A percentile compares a stretch with the other conserved stretches of the same genome.
phyloP scores from a whole-genome alignment of 2,329 filamentous ascomycete genomes.

The Colletotrichum sojae region DNA sequence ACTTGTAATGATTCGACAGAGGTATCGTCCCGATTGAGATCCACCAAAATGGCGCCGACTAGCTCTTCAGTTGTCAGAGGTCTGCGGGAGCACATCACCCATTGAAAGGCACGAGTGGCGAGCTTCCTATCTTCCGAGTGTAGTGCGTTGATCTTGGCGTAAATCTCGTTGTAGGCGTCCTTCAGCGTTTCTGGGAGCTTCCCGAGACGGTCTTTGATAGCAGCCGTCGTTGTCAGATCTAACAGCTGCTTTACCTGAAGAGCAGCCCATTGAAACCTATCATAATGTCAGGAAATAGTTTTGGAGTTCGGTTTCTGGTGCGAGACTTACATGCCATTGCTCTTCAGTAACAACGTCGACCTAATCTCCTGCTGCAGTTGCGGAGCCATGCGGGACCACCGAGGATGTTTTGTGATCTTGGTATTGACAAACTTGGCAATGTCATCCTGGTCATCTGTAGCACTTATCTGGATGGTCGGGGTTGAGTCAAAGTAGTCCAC shows the following conservation, averaged over 20 bases:
- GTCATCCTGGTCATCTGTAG: not conserved
- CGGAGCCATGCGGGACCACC: not conserved
- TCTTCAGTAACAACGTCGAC: not conserved
- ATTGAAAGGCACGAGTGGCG: not conserved
- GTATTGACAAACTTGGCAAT: not conserved
- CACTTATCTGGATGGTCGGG: not conserved
- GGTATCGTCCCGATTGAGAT: not conserved
- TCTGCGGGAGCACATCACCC: not conserved
- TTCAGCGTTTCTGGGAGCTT: not conserved
- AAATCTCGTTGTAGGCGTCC: not conserved
- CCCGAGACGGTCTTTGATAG: not conserved
- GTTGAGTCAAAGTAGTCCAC: not conserved
- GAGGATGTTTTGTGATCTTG: not conserved
- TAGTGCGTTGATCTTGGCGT: not conserved
- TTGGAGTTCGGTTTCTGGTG: not conserved
- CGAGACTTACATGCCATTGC: not conserved
- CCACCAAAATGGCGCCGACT: not conserved
- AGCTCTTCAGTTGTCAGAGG: not conserved
- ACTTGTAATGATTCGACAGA: rapidly evolving
- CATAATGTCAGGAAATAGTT: not conserved
- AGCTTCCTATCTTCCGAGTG: not conserved
- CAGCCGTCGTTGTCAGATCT: not conserved
- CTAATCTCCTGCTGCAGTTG: not conserved
- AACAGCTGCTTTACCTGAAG: not conserved
- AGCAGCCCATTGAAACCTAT: not conserved